Base-by-base conservation (phyloP, 768 basidiomycete species). In the Auriscalpium microsporum region DNA sequence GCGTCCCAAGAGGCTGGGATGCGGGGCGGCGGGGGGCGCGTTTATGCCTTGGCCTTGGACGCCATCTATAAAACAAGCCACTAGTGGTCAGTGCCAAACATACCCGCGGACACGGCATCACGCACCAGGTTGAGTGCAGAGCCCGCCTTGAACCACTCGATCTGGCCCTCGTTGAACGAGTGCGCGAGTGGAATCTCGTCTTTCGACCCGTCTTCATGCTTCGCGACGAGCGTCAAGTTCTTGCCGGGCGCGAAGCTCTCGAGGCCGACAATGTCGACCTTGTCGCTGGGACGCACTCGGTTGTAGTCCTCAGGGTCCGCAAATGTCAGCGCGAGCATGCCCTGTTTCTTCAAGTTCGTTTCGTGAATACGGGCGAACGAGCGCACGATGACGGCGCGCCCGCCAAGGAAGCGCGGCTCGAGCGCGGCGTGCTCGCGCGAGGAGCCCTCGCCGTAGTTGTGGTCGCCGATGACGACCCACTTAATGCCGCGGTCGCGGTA, bases 331-430 rank as follows among this genome's bases (percentile, higher is more conserved):
- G 94, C 94, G 59, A 97, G 90, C 91, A 95, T 94, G 64, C 94
- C 94, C 77, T 97, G 94, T 83, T 97, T 97, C 87, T 98, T 98
- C 83, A 94, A 75, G 79, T 94, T 94, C 68, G 92, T 92, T 77
- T 90, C 94, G 74, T 95, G 94, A 74, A 97, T 97, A 73, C 94
- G 92, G 52, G 94, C 94, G 72, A 97, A 98, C 36, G 90, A 94
- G 70, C 93, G 84, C 69, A 87, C 88, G 72, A 99, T 94, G 77
- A 97, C 90, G 33, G 95, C 95, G 55, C 93, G 79, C 59, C 94
- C 95, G 58, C 93, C 94, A 56, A 96, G 87, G 82, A 82, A 96
- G 50, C 94, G 86, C 23, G 94, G 94, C 73, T 95, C 94, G 53
- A 96, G 87, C 23, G 94, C 94, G 62, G 95, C 95, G 73, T 96